Percentiles rank a stretch among this genome's conserved stretches.
Conservation (phyloP, 495 filamentous ascomycete genomes). For the Hypomontagnella monticulosa region DNA sequence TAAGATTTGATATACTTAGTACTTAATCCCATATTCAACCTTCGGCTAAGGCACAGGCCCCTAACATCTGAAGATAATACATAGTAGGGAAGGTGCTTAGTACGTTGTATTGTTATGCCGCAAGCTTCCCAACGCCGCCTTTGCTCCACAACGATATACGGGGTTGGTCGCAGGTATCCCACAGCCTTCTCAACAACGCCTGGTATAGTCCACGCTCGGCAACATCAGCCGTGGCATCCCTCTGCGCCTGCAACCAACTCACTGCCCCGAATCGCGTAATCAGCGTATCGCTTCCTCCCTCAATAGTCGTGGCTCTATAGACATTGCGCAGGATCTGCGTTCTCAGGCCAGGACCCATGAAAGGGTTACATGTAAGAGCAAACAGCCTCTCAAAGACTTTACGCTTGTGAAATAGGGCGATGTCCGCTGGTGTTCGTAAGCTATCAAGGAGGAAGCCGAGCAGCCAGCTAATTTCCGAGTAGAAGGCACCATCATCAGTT, state of each 20-base stretch:
- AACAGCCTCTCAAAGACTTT: conserved; percentile 83
- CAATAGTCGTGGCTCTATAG: conserved; percentile 75
- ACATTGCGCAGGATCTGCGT: conserved; percentile 77
- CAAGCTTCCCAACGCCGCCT: conserved; percentile 49
- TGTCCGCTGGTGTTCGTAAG: conserved; percentile 65
- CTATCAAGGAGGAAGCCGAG: conserved; percentile 78
- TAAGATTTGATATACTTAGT: no score
- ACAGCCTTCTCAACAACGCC: conserved; percentile 68
- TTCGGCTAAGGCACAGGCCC: no score
- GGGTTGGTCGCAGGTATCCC: conserved; percentile 73
- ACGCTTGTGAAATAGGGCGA: conserved; percentile 83
- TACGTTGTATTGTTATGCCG: conserved; percentile 1
- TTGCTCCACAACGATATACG: conserved; percentile 75
- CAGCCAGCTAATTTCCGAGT: conserved; percentile 82
- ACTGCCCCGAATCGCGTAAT: conserved; percentile 85
- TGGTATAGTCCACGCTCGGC: conserved; percentile 63
- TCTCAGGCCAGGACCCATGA: conserved; percentile 65
- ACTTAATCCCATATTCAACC: no score
- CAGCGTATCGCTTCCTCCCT: conserved; percentile 83
- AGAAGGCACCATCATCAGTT: conserved; percentile 75
- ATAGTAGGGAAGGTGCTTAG: no score
- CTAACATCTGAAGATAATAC: no score
- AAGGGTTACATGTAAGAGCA: conserved; percentile 72
- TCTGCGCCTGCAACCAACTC: conserved; percentile 77
- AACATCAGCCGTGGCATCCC: conserved; percentile 44